Evolutionary conservation across 2,329 filamentous ascomycete genomes (phyloP), one percentile per base, ranked within the genome.

Genomic region (Penicillium occitanis): DNA sequence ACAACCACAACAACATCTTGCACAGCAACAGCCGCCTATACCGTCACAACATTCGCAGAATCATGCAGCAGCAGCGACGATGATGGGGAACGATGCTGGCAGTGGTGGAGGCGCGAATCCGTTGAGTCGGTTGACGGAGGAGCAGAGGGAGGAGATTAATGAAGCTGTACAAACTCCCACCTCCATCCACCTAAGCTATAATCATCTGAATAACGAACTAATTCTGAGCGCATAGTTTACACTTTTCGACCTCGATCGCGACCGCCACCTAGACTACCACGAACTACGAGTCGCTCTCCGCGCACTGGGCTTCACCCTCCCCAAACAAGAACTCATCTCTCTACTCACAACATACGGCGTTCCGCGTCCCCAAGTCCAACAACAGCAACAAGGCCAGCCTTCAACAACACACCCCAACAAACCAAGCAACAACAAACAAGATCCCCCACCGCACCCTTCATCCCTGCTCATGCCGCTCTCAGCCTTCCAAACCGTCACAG

Each of bases 271-370:
- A 75, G 94, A 98, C 82, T 98, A 97, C 83, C 95, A 98, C 82
- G 95, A 99, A 81, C 91, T 98, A 77, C 94, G 95, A 79, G 95
- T 98, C 81, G 93, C 94, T 68, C 89, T 98, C 73, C 95, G 96
- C 77, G 95, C 95, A 3, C 88, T 99, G 1, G 95, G 95, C 70
- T 98, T 98, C 82, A 92, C 96, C 73, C 84, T 97, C 60, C 86
- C 92, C 67, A 97, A 97, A 78, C 84, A 88, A 68, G 92, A 96
- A 72, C 92, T 97, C 68, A 89, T 94, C 73, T 83, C 86, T 55
- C 87, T 96, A 68, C 86, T 99, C 68, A 90, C 92, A 67, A 85
- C 87, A n/a, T 89, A 95, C 78, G 95, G 93, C 69, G 85, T 90
- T 2, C 86, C 90, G 30, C 87, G 87, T n/a, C 81, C 85, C 3